Percentiles rank a stretch among this genome's conserved stretches.
These are phyloP conservation scores for Fusarium tricinctum DNA, from an alignment of 2,329 filamentous ascomycete species.

Conservation along the genomic window DNA sequence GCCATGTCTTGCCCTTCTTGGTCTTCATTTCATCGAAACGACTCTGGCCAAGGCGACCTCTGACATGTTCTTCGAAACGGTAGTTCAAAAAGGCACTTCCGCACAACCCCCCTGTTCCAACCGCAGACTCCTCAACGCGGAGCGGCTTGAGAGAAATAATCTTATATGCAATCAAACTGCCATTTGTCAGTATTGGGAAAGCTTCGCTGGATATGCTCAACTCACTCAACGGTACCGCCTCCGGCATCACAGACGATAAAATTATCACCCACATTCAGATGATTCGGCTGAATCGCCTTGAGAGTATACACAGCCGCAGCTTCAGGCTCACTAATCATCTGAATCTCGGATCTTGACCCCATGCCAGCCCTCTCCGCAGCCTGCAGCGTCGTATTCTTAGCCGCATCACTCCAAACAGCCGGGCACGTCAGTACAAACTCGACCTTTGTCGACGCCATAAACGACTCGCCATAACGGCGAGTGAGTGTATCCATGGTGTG, in stretches of 20 bases:
- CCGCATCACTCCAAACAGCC: constrained; percentile 86
- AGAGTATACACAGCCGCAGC: constrained; percentile 84
- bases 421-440: constrained; percentile 86
- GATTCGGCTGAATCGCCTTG: constrained; percentile 82
- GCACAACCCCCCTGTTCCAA: constrained; percentile 82
- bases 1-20: constrained; percentile 85
- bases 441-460: constrained; percentile 81
- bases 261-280: constrained; percentile 76
- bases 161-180: constrained; percentile 81
- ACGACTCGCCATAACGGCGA: constrained; percentile 80
- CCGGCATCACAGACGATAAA: constrained; percentile 75
- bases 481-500: constrained; percentile 85
- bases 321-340: constrained; percentile 86
- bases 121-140: constrained; percentile 81
- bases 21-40: constrained; percentile 81
- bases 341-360: constrained; percentile 77
- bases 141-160: constrained; percentile 80
- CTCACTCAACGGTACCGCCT: constrained; percentile 76
- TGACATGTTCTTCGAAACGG: constrained; percentile 83
- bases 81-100: constrained; percentile 86
- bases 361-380: constrained; percentile 85
- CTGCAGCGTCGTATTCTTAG: constrained; percentile 85
- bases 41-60: constrained; percentile 73
- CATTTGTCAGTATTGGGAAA: constrained; percentile 33
- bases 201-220: constrained; percentile 10